Conservation (phyloP, 2,329 filamentous ascomycete genomes). For the Penicillium sp. region DNA sequence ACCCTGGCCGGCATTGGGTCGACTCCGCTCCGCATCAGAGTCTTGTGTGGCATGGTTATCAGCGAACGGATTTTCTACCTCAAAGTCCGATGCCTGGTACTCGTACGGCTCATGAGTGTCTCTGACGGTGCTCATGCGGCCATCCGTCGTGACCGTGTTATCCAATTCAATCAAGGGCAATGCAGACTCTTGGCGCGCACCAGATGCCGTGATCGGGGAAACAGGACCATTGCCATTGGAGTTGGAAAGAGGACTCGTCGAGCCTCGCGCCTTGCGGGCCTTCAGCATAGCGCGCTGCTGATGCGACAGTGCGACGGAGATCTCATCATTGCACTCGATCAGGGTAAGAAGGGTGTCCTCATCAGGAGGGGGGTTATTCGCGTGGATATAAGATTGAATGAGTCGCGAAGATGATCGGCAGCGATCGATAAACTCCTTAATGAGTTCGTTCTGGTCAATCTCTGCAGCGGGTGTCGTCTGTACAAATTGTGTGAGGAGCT, state of each 20-base stretch:
- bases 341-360: slow-evolving; percentile 91
- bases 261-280: slow-evolving; percentile 48
- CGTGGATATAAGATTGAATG: slow-evolving; percentile 82
- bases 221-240: slow-evolving; percentile 10
- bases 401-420: slow-evolving; percentile 78
- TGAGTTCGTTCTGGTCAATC: slow-evolving; percentile 78
- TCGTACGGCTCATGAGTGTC: slow-evolving; percentile 27
- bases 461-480: slow-evolving; percentile 79
- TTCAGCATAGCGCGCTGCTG: slow-evolving; percentile 76
- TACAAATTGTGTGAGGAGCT: slow-evolving; percentile 87
- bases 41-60: slow-evolving; percentile 30
- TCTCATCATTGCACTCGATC: slow-evolving; percentile 91
- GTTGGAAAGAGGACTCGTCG: slow-evolving; percentile 11
- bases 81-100: slow-evolving; percentile 41
- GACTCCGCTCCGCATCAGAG: slow-evolving; percentile 10
- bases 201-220: slow-evolving; percentile 17
- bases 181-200: slow-evolving; percentile 1
- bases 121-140: slow-evolving; percentile 11
- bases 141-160: slow-evolving; percentile 12
- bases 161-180: slow-evolving; percentile 11
- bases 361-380: slow-evolving; percentile 77
- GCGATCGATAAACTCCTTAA: slow-evolving; percentile 87
- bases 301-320: slow-evolving; percentile 77
- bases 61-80: slow-evolving; percentile 45
- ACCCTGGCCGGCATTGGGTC: background rate